phyloP scores from a whole-genome alignment of 176 grass and related monocot species.

The Alloteropsis semialata region DNA sequence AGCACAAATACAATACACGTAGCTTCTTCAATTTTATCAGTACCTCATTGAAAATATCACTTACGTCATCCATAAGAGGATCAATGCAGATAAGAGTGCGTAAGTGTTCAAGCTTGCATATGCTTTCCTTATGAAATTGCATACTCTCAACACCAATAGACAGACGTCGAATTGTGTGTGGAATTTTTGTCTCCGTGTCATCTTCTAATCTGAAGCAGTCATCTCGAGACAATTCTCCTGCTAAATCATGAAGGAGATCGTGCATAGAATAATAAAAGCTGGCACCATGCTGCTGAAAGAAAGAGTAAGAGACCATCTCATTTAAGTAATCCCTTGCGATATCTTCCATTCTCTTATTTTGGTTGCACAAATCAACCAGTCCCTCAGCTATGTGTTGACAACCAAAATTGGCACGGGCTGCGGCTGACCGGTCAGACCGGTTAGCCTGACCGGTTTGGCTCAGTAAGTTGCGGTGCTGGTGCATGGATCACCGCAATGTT shows the following conservation, averaged over 20 bases:
- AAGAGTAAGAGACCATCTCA: neutral
- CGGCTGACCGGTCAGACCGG: too few relatives aligned
- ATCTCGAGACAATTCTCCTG: neutral
- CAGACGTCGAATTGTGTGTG: neutral
- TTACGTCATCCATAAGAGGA: neutral
- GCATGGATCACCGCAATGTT: too few relatives aligned
- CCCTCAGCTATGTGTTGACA: neutral
- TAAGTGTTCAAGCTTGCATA: neutral
- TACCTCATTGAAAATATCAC: neutral
- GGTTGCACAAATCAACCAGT: neutral
- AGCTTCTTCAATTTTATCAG: conserved; percentile 3
- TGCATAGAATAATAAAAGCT: conserved; percentile 5
- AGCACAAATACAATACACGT: neutral
- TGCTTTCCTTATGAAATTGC: neutral
- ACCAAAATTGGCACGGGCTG: too few relatives aligned
- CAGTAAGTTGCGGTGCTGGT: too few relatives aligned
- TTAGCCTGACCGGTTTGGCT: too few relatives aligned
- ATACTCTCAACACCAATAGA: neutral
- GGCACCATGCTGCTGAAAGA: neutral
- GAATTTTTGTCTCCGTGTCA: neutral
- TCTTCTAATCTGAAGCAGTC: conserved; percentile 22
- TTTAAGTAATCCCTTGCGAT: neutral
- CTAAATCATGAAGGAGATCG: neutral
- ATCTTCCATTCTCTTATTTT: neutral
- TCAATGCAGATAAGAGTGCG: conserved; percentile 5